These are phyloP conservation scores for Hypomyces rosellus DNA, from an alignment of 2,329 filamentous ascomycete species.

Conservation along the genomic window DNA sequence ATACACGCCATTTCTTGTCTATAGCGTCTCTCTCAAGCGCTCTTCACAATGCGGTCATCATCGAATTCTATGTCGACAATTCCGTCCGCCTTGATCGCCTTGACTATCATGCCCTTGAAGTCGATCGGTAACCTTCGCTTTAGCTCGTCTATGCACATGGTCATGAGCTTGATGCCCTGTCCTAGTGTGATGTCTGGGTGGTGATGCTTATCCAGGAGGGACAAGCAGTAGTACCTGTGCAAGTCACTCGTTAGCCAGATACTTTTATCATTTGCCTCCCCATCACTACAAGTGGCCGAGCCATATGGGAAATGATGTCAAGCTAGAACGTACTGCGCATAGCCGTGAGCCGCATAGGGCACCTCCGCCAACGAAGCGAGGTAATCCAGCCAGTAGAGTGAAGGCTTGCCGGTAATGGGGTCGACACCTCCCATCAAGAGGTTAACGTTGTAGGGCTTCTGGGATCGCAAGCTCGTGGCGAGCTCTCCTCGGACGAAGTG, in stretches of 20 bases:
- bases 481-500: constrained; percentile 93
- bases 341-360: constrained; percentile 95
- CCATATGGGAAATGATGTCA: constrained; percentile 12
- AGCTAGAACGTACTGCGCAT: constrained; percentile 70
- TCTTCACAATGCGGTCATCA: constrained; percentile 66
- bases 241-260: constrained; percentile 9
- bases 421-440: constrained; percentile 91
- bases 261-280: background rate
- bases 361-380: constrained; percentile 81
- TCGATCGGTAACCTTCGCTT: constrained; percentile 96
- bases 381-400: constrained; percentile 96
- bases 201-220: constrained; percentile 97
- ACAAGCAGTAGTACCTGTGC: constrained; percentile 87
- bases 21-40: constrained; percentile 38
- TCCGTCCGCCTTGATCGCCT: constrained; percentile 92
- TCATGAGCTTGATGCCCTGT: constrained; percentile 85
- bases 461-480: constrained; percentile 80
- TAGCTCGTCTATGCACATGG: constrained; percentile 93
- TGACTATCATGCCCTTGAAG: constrained; percentile 95
- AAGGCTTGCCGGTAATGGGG: constrained; percentile 82
- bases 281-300: background rate
- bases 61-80: constrained; percentile 80
- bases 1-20: constrained; percentile 26
- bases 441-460: constrained; percentile 96
- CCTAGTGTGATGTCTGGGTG: constrained; percentile 87